Evolutionary conservation across 1,284 basidiomycete species (phyloP), one percentile per base, ranked within the genome.

Genomic region (Wolfiporia cocos): DNA sequence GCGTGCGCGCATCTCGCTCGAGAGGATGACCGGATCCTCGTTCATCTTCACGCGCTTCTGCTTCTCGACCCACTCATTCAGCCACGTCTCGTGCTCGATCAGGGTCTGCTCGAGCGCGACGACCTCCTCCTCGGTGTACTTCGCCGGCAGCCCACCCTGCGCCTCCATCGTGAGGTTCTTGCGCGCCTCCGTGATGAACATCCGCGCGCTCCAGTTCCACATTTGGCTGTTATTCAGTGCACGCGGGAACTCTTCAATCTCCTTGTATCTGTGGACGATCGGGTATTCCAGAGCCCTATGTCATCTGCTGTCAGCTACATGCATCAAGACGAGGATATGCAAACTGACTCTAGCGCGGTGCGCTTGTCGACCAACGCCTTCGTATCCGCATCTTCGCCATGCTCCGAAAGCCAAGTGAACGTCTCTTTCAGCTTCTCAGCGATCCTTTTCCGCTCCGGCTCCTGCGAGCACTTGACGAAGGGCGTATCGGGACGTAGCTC

Each of bases 381-480:
- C 10, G 83, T 88, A 40, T 86, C 78, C 1, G 95, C 94, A 11
- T 73, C 64, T 54, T 97, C 94, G n/a, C 82, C 92, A 42, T 86
- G 72, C 29, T 93, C 90, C 55, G 80, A 74, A 49, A 99, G 69
- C 95, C 94, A 99, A 18, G 69, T 64, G 48, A 85, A 80, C 0
- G 86, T 79, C 42, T 86, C 81, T 17, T 81, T 76, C 4, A 91
- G 67, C 56, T 80, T 78, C 41, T 74, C 70, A 5, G 67, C 59
- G 42, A 99, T 76, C 15, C 66, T 67, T 40, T 73, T 64, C 42
- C 90, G 71, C 65, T 99, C 96, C 7, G 63, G 57, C 9, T 73
- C 66, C 48, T 80, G 85, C 32, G 86, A 91, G 59, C 81, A 94
- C 57, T 84, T 83, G 61, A 78, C 78, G 66, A 92, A 88, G 14